Percentiles rank a stretch among this genome's conserved stretches.
Conservation (phyloP, 768 basidiomycete genomes). For the Russula emetica region DNA sequence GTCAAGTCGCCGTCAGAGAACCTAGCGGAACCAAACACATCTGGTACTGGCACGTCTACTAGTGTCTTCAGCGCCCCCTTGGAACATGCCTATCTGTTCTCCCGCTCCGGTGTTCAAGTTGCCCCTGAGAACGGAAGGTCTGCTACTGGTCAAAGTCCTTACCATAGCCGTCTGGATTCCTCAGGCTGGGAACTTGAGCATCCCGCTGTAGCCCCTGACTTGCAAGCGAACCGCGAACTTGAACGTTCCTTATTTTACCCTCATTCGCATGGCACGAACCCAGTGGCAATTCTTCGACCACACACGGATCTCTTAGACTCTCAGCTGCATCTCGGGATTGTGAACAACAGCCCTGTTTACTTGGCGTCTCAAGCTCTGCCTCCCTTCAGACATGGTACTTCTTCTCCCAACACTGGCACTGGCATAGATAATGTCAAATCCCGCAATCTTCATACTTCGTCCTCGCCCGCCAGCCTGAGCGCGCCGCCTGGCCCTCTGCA, state of each 20-base stretch:
- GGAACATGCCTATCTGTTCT: neutral
- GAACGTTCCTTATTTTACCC: neutral
- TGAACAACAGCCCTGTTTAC: neutral
- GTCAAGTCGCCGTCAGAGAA: neutral
- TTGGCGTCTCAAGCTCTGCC: neutral
- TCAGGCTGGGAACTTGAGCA: neutral
- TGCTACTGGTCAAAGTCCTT: neutral
- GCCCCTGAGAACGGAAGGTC: neutral
- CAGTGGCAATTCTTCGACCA: neutral
- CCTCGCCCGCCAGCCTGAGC: neutral
- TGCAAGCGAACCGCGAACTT: neutral
- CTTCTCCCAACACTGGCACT: neutral
- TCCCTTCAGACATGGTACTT: neutral
- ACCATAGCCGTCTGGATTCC: neutral
- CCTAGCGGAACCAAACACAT: neutral
- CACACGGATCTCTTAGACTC: neutral
- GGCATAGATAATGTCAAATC: neutral
- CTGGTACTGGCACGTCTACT: neutral
- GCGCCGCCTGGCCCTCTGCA: neutral
- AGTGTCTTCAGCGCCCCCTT: neutral
- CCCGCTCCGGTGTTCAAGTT: neutral
- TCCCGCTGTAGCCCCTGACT: neutral
- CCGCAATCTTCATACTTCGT: neutral
- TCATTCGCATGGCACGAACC: neutral
- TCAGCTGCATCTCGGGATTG: neutral